Conservation (phyloP, 257 asterid genomes). For the Sherardia arvensis region DNA sequence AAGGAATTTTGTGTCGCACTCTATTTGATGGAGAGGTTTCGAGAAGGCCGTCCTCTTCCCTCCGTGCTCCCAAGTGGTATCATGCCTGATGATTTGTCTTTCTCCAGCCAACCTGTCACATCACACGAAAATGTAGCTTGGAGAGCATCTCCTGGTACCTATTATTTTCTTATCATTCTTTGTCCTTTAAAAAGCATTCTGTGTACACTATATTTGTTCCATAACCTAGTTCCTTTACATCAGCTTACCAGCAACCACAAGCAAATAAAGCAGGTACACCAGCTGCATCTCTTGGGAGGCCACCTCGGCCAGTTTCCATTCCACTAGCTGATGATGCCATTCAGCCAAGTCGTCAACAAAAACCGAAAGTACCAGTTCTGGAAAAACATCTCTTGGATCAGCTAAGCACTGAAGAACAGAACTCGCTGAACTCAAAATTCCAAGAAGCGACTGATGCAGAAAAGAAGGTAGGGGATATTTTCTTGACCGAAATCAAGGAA, state of each 20-base stretch:
- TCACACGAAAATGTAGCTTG: slow-evolving; percentile 42
- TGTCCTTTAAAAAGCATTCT: neutral
- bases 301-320: slow-evolving; percentile 83
- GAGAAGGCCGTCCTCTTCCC: slow-evolving; percentile 92
- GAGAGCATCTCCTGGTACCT: slow-evolving; percentile 66
- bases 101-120: slow-evolving; percentile 44
- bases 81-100: slow-evolving; percentile 49
- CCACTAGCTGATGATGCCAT: slow-evolving; percentile 50
- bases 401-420: slow-evolving; percentile 91
- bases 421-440: slow-evolving; percentile 60
- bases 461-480: slow-evolving; percentile 48
- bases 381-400: slow-evolving; percentile 87
- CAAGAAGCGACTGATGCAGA: slow-evolving; percentile 93
- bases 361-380: slow-evolving; percentile 80
- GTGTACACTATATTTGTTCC: neutral
- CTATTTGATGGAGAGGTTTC: slow-evolving; percentile 83
- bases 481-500: neutral
- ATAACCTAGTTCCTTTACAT: slow-evolving; percentile 10
- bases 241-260: slow-evolving; percentile 65
- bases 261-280: slow-evolving; percentile 40
- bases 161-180: slow-evolving; percentile 3
- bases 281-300: slow-evolving; percentile 37
- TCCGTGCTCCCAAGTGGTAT: slow-evolving; percentile 52
- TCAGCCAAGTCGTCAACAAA: slow-evolving; percentile 56
- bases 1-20: slow-evolving; percentile 91